Conservation (phyloP, 306 rosid species). For the Acacia acuminata region DNA sequence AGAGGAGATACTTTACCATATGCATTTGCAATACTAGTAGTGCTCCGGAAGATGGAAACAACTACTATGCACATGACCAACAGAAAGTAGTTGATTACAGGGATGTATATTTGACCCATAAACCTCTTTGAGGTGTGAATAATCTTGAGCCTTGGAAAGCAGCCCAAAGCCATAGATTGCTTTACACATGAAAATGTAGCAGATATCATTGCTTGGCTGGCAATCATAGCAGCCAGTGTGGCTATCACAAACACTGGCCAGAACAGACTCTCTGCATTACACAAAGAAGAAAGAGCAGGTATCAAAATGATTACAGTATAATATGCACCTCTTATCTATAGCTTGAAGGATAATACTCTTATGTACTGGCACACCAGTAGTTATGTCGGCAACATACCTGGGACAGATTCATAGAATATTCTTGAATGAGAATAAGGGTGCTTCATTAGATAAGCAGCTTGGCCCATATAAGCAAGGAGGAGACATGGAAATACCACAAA, state of each 20-base stretch:
- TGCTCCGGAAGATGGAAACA: constrained; percentile 79
- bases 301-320: not conserved
- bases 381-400: constrained; percentile 55
- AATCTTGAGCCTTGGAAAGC: constrained; percentile 97
- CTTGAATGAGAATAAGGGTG: constrained; percentile 43
- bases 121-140: constrained; percentile 85
- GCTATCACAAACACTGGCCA: constrained; percentile 83
- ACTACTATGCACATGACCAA: constrained; percentile 91
- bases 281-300: constrained; percentile 19
- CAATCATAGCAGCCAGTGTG: constrained; percentile 89
- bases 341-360: not conserved
- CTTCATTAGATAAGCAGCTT: constrained; percentile 75
- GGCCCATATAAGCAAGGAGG: constrained; percentile 87
- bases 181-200: constrained; percentile 87
- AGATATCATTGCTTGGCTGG: constrained; percentile 93
- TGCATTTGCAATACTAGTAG: constrained; percentile 94
- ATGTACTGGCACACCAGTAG: not conserved
- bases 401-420: constrained; percentile 74
- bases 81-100: constrained; percentile 84
- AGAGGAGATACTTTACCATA: constrained; percentile 62
- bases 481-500: constrained; percentile 73
- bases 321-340: not conserved
- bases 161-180: constrained; percentile 99
- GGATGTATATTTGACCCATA: constrained; percentile 97
- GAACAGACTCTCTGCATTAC: constrained; percentile 64